These are phyloP conservation scores for Antitrichia curtipendula DNA, from an alignment of 225 moss, liverwort and hornwort species.

Conservation along the genomic window DNA sequence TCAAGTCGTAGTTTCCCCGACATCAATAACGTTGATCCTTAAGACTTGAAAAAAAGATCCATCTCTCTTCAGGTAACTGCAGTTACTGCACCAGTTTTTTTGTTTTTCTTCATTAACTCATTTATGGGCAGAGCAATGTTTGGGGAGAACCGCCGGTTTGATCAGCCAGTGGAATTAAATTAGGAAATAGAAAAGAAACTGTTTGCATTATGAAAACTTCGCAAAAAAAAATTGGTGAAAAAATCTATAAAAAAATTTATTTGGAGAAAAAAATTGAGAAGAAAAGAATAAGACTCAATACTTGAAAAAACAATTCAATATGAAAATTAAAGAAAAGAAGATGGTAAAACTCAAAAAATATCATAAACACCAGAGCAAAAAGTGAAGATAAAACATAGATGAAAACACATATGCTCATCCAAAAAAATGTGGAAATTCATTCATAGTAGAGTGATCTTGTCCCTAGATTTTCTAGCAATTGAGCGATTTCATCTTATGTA, in stretches of 20 bases:
- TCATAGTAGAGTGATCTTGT: not conserved
- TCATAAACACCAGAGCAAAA: rapidly evolving
- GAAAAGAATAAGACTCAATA: rapidly evolving
- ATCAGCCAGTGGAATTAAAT: not conserved
- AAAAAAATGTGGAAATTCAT: not conserved
- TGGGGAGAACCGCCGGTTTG: rapidly evolving
- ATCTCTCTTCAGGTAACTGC: not conserved
- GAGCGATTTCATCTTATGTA: not conserved
- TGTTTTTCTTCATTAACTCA: too few relatives aligned
- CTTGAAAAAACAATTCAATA: too few relatives aligned
- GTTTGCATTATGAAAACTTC: too few relatives aligned
- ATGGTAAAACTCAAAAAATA: not conserved
- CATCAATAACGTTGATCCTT: not conserved
- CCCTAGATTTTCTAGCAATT: not conserved
- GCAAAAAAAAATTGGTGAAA: rapidly evolving
- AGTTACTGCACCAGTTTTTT: not conserved
- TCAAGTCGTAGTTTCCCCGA: not conserved
- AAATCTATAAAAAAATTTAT: not conserved
- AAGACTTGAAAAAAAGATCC: not conserved
- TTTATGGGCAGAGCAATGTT: not conserved
- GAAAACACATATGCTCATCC: not conserved
- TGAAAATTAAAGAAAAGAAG: not conserved
- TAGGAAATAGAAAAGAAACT: not conserved
- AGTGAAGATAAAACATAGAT: too few relatives aligned
- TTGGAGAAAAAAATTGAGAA: too few relatives aligned